Evolutionary conservation across 345 rosid species (phyloP).

Genomic region (Dovyalis caffra): DNA sequence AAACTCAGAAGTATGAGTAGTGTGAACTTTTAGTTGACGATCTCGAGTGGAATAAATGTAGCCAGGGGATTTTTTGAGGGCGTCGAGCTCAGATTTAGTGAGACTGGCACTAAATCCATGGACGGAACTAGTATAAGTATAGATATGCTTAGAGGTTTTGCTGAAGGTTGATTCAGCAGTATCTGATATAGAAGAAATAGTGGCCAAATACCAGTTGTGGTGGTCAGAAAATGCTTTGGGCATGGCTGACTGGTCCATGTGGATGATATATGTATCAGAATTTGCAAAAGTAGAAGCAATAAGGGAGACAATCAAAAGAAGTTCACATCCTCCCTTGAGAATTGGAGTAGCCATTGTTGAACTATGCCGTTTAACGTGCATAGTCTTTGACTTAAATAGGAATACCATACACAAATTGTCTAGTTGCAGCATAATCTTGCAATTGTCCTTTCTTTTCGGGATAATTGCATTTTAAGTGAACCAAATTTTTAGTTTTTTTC

Average conservation of each 20-base stretch:
- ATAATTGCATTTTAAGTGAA: too few relatives aligned
- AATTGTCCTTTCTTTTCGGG: too few relatives aligned
- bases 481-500: too few relatives aligned
- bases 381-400: neutral
- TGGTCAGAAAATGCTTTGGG: conserved; percentile 27
- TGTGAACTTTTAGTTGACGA: conserved; percentile 32
- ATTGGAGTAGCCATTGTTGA: conserved; percentile 26
- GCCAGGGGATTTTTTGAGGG: conserved; percentile 23
- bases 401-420: neutral
- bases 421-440: too few relatives aligned
- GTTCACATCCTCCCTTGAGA: neutral
- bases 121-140: conserved; percentile 18
- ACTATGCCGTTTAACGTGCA: neutral
- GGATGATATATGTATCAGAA: conserved; percentile 30
- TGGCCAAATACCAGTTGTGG: conserved; percentile 35
- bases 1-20: conserved; percentile 40
- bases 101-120: conserved; percentile 30
- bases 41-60: conserved; percentile 29
- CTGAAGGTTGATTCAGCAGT: neutral
- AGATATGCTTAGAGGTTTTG: conserved; percentile 15
- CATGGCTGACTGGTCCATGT: conserved; percentile 37
- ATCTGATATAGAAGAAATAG: conserved; percentile 23
- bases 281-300: conserved; percentile 6
- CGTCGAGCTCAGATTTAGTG: conserved; percentile 26
- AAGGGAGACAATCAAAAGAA: conserved; percentile 20